Evolutionary conservation across 2,329 filamentous ascomycete genomes (phyloP).

Genomic region (Colletotrichum tropicicola): DNA sequence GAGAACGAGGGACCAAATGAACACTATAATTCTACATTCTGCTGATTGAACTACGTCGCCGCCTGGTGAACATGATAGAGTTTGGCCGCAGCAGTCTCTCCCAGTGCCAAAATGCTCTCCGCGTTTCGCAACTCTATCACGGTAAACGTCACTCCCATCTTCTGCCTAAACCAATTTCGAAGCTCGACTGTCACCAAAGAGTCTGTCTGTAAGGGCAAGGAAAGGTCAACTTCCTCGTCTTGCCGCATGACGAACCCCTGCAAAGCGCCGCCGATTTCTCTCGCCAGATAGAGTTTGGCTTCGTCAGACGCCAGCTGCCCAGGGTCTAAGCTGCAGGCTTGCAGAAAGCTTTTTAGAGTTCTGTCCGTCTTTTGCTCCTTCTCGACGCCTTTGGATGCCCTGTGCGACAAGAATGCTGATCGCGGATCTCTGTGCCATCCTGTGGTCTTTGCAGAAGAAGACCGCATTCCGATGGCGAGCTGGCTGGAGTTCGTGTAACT

Average conservation of each 20-base stretch:
- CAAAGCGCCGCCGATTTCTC: constrained; percentile 5
- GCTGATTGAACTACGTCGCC: not conserved
- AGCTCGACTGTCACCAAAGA: constrained; percentile 36
- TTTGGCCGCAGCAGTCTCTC: not conserved
- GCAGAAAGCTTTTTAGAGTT: constrained; percentile 5
- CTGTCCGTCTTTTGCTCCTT: not conserved
- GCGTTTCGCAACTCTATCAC: constrained; percentile 15
- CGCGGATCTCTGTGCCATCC: constrained; percentile 34
- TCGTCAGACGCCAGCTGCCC: not conserved
- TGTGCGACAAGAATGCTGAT: constrained; percentile 29
- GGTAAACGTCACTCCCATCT: constrained; percentile 26
- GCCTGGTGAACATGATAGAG: not conserved
- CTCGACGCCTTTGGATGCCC: not conserved
- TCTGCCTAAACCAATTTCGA: constrained; percentile 33
- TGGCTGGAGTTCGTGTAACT: constrained; percentile 32
- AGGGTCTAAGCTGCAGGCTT: not conserved
- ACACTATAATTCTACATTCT: no score
- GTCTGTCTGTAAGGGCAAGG: constrained; percentile 28
- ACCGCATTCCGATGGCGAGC: constrained; percentile 26
- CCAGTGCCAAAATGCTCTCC: constrained; percentile 4
- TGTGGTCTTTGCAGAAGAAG: constrained; percentile 1
- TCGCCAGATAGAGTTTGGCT: constrained; percentile 4
- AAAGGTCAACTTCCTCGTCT: constrained; percentile 14
- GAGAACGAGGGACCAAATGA: no score
- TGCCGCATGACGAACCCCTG: constrained; percentile 29